phyloP scores from a whole-genome alignment of 2,329 filamentous ascomycete genomes.

The Fulvia fulva region DNA sequence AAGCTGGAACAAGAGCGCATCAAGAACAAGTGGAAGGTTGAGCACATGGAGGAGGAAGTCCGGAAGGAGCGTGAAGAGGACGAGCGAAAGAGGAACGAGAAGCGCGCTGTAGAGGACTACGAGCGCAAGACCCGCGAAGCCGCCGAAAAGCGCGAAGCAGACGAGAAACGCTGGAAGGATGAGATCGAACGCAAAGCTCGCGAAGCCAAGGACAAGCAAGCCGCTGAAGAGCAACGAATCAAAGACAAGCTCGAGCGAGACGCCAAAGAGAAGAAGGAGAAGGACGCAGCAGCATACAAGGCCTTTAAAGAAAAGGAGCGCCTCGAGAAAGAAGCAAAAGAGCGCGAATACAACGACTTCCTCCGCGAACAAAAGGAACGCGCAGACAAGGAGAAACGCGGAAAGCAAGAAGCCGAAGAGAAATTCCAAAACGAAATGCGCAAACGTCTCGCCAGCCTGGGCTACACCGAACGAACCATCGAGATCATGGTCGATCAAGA shows the following conservation, averaged over 20 bases:
- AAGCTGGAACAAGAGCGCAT: conserved; percentile 38
- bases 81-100: conserved; percentile 26
- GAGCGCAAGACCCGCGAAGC: conserved; percentile 32
- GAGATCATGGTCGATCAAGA: conserved; percentile 47
- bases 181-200: conserved; percentile 41
- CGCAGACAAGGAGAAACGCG: conserved; percentile 29
- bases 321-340: conserved; percentile 40
- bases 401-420: conserved; percentile 33
- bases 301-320: conserved; percentile 28
- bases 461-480: conserved; percentile 47
- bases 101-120: conserved; percentile 27
- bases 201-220: conserved; percentile 33
- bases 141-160: conserved; percentile 35
- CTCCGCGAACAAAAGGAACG: conserved; percentile 72
- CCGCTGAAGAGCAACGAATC: conserved; percentile 39
- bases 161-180: conserved; percentile 35
- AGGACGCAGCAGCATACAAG: conserved; percentile 33
- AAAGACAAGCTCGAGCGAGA: conserved; percentile 38
- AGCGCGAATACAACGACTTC: conserved; percentile 39
- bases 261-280: conserved; percentile 34
- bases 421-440: conserved; percentile 45
- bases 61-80: conserved; percentile 33
- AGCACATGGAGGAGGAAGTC: conserved; percentile 28
- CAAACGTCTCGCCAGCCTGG: conserved; percentile 41
- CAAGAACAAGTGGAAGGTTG: conserved; percentile 26